Evolutionary conservation across 352 stramenopile species (phyloP).

Genomic region (Blastocystis sp.): DNA sequence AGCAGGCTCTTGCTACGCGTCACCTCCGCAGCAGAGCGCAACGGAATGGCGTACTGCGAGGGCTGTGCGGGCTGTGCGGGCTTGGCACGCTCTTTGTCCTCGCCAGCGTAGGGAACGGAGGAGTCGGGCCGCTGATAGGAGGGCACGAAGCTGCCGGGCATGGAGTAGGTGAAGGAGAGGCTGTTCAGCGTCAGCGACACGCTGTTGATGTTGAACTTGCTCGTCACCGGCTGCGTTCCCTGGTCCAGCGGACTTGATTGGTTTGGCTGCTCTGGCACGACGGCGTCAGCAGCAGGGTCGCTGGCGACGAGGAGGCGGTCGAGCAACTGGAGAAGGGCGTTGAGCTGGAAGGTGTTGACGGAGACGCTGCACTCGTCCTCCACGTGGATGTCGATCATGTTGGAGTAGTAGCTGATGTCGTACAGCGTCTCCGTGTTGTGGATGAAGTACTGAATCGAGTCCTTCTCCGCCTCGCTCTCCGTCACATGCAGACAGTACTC

Average conservation of each 20-base stretch:
- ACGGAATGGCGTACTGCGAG: slow-evolving; percentile 6
- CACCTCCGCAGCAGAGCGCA: background rate
- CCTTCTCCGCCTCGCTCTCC: background rate
- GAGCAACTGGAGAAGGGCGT: slow-evolving; percentile 5
- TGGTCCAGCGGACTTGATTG: too few species aligned
- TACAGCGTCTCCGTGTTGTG: slow-evolving; percentile 31
- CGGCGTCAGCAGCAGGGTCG: too few species aligned
- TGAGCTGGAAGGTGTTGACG: slow-evolving; percentile 51
- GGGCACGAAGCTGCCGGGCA: slow-evolving; percentile 20
- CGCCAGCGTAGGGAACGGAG: background rate
- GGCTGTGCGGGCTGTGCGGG: background rate
- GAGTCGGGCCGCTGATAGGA: slow-evolving; percentile 40
- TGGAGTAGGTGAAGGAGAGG: slow-evolving; percentile 48
- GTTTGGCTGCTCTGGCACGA: background rate
- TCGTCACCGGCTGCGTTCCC: background rate
- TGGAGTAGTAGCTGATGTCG: slow-evolving; percentile 59
- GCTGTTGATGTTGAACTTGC: slow-evolving; percentile 50
- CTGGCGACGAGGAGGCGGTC: slow-evolving; percentile 1
- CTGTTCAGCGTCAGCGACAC: slow-evolving; percentile 5
- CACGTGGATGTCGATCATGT: slow-evolving; percentile 47
- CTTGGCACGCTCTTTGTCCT: slow-evolving; percentile 16
- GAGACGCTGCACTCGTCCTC: slow-evolving; percentile 5
- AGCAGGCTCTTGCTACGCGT: slow-evolving; percentile 40
- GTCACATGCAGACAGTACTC: slow-evolving; percentile 32
- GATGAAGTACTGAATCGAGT: slow-evolving; percentile 18